phyloP scores from a whole-genome alignment of 768 basidiomycete species.

The Leccinellum rugosiceps region DNA sequence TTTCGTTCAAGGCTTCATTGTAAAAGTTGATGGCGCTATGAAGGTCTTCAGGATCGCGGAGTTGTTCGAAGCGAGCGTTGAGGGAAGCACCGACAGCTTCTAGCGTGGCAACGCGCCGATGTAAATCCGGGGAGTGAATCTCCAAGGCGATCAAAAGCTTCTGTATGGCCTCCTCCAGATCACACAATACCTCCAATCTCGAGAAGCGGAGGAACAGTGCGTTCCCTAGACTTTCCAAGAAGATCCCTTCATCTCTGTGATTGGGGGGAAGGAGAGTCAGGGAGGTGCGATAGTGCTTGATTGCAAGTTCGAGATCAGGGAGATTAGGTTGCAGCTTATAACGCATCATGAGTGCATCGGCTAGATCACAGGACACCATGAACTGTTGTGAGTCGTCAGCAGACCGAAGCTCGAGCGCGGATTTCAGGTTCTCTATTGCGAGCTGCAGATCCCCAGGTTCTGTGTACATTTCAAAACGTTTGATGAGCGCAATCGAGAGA shows the following conservation, averaged over 20 bases:
- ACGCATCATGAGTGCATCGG: slow-evolving; percentile 23
- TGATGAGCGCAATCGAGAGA: slow-evolving; percentile 23
- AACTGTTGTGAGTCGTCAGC: slow-evolving; percentile 13
- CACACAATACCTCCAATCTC: slow-evolving; percentile 6
- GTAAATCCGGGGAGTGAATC: slow-evolving; percentile 11
- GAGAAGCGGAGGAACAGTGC: slow-evolving; percentile 26
- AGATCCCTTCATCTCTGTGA: slow-evolving; percentile 11
- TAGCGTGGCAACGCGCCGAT: slow-evolving; percentile 15
- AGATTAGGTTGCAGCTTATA: slow-evolving; percentile 21
- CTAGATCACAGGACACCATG: slow-evolving; percentile 24
- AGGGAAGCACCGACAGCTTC: slow-evolving; percentile 24
- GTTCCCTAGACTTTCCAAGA: slow-evolving; percentile 21
- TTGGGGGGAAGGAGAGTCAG: slow-evolving; percentile 15
- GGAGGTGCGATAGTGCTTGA: slow-evolving; percentile 23
- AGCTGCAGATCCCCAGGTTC: slow-evolving; percentile 24
- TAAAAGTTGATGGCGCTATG: slow-evolving; percentile 23
- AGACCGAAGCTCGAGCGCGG: slow-evolving; percentile 18
- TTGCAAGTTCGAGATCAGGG: slow-evolving; percentile 29
- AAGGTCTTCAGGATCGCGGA: slow-evolving; percentile 22
- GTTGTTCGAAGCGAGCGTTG: slow-evolving; percentile 24
- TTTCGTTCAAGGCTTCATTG: slow-evolving; percentile 23
- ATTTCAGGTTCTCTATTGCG: slow-evolving; percentile 24
- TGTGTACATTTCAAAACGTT: slow-evolving; percentile 17
- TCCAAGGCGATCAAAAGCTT: slow-evolving; percentile 21
- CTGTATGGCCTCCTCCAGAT: slow-evolving; percentile 29